Evolutionary conservation across 2,329 filamentous ascomycete species (phyloP).

Genomic region (Thielaviopsis punctulata): DNA sequence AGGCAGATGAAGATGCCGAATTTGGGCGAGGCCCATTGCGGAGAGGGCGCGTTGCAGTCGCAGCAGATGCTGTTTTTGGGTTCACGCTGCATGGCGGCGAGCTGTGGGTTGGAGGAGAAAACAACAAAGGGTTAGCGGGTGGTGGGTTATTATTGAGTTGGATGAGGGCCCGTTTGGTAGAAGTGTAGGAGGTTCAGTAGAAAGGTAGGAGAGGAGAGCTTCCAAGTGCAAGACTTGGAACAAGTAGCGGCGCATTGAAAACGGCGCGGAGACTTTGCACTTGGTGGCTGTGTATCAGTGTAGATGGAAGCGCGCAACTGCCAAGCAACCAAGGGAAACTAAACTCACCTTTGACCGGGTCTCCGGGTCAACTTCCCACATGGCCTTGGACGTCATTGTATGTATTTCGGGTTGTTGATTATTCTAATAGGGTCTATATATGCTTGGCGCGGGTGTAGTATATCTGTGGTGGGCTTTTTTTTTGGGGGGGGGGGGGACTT

Average conservation of each 20-base stretch:
- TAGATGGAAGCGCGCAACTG: background rate
- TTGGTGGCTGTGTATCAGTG: too few species aligned
- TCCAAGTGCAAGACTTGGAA: too few species aligned
- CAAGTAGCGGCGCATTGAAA: too few species aligned
- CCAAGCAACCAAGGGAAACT: background rate
- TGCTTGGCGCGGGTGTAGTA: too few species aligned
- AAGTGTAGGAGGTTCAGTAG: too few species aligned
- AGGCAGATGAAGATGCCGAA: conserved; percentile 98
- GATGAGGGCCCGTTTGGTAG: too few species aligned
- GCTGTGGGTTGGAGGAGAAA: conserved; percentile 29
- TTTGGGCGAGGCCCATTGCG: conserved; percentile 96
- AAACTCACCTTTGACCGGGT: conserved; percentile 71
- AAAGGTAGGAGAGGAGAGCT: too few species aligned
- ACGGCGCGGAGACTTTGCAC: too few species aligned
- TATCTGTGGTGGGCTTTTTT: conserved; percentile 5
- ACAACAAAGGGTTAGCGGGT: background rate
- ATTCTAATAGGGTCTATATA: too few species aligned
- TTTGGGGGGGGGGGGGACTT: background rate
- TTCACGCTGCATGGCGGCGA: conserved; percentile 79
- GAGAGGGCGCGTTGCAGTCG: conserved; percentile 87
- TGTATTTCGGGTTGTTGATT: background rate
- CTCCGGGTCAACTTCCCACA: conserved; percentile 99
- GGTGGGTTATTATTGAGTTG: background rate
- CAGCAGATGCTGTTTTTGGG: conserved; percentile 81
- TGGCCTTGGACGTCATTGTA: conserved; percentile 51